Base-by-base conservation (phyloP, 352 stramenopile species). In the Nothophytophthora sp. region DNA sequence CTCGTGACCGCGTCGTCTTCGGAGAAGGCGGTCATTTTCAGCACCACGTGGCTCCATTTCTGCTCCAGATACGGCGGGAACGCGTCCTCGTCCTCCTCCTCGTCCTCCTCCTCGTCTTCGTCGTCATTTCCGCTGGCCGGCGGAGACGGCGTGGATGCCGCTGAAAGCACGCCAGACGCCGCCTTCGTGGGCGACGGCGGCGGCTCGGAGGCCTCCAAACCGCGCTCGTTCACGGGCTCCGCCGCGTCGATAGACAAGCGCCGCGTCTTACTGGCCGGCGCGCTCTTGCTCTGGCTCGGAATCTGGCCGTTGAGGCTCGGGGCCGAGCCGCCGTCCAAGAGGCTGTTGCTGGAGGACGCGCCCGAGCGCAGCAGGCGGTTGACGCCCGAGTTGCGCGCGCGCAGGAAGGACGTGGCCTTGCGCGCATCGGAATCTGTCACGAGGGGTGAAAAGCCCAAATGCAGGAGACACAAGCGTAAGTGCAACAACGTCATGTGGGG, bases 11-110 rank as follows among this genome's bases (percentile, higher is more conserved):
- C 39, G 50, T 94, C 80, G 11, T 92, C 79, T 34, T 92, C 81
- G 0, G 76, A 81, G 33, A 90, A 88, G 0, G 77, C 72, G 20
- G 80, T 90, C 83, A 94, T 94, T 62, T 94, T 94, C 15, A 94
- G 56, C 49, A 94, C 81, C 44, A 94, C 61, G 35, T 91, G 60
- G 1, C 53, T 84, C 81, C 79, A 90, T 8, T 69, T 69, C 18
- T 74, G 73, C 24, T 81, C 67, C 20, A 65, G 23, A 49, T 65
- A 79, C 0, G 40, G 25, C 9, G 61, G 33, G 4, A 56, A 38
- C 2, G 55, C 54, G 23, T 77, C 63, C 29, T 70, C 64, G 32
- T 73, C 57, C 12, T 45, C 48, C 2, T 46, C 29, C 18, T 23
- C 25, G 1, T 47, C 42, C 18, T 35, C 34, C 5, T 53, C 30